A percentile compares a stretch with the other conserved stretches of the same genome.
These are phyloP conservation scores for Didymella keratinophila DNA, from an alignment of 2,329 filamentous ascomycete species.

Conservation along the genomic window DNA sequence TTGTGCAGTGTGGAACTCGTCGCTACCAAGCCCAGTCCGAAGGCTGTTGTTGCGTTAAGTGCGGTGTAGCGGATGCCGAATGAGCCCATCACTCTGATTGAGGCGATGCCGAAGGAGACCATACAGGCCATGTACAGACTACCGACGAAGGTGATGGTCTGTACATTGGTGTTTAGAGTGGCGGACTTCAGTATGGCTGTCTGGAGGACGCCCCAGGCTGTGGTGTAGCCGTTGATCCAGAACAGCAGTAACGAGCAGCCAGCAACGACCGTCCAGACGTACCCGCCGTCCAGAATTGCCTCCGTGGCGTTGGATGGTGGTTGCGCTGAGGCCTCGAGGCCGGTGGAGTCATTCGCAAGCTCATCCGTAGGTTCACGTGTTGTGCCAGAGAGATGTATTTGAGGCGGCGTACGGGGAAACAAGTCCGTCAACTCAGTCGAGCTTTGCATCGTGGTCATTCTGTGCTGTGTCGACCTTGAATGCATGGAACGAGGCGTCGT, in stretches of 20 bases:
- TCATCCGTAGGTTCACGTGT: not conserved
- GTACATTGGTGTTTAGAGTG: not conserved
- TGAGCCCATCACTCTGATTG: not conserved
- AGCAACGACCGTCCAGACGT: slow-evolving; percentile 41
- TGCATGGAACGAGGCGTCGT: not conserved
- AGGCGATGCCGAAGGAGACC: not conserved
- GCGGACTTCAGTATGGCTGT: not conserved
- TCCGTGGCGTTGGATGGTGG: not conserved
- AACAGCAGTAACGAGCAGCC: slow-evolving; percentile 62
- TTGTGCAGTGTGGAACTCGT: too few species aligned
- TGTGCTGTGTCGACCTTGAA: not conserved
- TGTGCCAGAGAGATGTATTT: not conserved
- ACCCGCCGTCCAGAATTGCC: slow-evolving; percentile 59
- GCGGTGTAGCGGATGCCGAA: not conserved
- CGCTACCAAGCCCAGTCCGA: not conserved
- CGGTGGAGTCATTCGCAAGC: not conserved
- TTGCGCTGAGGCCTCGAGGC: not conserved
- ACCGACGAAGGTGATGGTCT: not conserved
- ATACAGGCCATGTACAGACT: not conserved
- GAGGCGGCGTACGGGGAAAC: not conserved
- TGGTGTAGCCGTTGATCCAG: slow-evolving; percentile 61
- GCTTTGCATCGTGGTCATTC: not conserved
- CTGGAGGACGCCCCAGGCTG: slow-evolving; percentile 69
- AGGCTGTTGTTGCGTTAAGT: not conserved
- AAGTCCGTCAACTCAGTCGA: not conserved